Percentiles rank a stretch among this genome's conserved stretches.
Conservation (phyloP, 2,329 filamentous ascomycete species). For the Fusarium sp. region DNA sequence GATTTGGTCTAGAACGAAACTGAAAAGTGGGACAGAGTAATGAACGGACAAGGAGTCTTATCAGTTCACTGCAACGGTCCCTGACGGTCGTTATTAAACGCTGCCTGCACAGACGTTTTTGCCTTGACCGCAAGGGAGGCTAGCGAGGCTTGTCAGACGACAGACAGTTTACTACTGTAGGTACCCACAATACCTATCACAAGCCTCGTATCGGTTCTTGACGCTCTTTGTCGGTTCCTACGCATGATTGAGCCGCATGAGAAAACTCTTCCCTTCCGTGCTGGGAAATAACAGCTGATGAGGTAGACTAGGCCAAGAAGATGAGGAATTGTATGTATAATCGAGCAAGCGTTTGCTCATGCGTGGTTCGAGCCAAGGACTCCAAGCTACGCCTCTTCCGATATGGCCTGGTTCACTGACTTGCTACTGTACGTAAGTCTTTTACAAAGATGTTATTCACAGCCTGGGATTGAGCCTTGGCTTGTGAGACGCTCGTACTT, state of each 20-base stretch:
- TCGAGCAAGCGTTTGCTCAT: background rate
- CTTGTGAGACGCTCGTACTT: background rate
- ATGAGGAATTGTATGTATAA: background rate
- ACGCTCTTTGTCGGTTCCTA: conserved; percentile 23
- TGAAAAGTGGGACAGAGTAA: conserved; percentile 26
- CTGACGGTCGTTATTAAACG: conserved; percentile 30
- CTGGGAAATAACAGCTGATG: conserved; percentile 3
- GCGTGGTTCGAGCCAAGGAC: conserved; percentile 4
- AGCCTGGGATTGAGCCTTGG: background rate
- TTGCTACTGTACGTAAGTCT: background rate
- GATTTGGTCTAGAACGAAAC: conserved; percentile 31
- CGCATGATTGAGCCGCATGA: conserved; percentile 3
- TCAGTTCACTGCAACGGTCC: conserved; percentile 23
- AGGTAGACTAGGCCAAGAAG: background rate
- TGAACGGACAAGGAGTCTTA: conserved; percentile 26
- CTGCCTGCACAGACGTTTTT: background rate
- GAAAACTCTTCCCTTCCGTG: conserved; percentile 18
- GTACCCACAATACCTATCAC: conserved; percentile 20
- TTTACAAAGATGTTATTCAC: background rate
- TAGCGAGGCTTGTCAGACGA: background rate
- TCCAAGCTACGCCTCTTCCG: background rate
- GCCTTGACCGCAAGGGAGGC: conserved; percentile 1
- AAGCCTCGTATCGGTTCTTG: conserved; percentile 25
- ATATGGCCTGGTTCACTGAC: background rate
- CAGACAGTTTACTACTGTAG: conserved; percentile 15